Evolutionary conservation across 176 grass and related monocot species (phyloP), one percentile per base, ranked within the genome.

Genomic region (Oryza meridionalis): DNA sequence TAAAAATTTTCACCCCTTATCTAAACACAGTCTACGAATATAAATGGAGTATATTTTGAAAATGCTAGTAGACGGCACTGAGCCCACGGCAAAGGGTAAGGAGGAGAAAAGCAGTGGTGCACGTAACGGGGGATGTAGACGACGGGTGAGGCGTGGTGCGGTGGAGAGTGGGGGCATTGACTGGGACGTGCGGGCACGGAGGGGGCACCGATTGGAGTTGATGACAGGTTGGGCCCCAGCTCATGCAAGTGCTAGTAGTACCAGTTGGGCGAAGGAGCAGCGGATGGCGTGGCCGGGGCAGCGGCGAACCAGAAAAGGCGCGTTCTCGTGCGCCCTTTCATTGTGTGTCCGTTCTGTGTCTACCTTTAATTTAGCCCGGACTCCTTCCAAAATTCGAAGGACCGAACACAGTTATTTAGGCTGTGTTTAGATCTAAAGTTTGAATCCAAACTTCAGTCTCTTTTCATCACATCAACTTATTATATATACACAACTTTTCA

Each of bases 151-250:
- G 45, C 12, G 21, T 17, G 11, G 78, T 43, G 86, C 81, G 71
- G 82, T 76, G 87, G 64, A 21, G 63, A 6, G 88, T 81, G 88
- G 77, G 86, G 77, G 71, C 82, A 77, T 81, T 81, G 82, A 85
- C 82, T 85, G 71, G 42, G 88, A 89, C 77, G 82, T 85, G 71
- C 77, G 72, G 76, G 88, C 82, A 89, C 88, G 82, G 77, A 76
- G 77, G 71, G 77, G 77, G 70, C 77, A 85, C 87, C 70, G 82
- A 49, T 76, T 65, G 82, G 82, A 29, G 82, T 85, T 89, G 77
- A 77, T 89, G 82, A 67, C 71, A 29, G 29, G 87, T 61, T 53
- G 33, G 50, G 14, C 11, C 50, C 81, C 85, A 77, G 11, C 73
- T 17, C 73, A 88, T 78, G 80, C 86, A 25, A 77, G 35, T 38